Conservation (phyloP, 2,329 filamentous ascomycete species). For the Lachnellula occidentalis region DNA sequence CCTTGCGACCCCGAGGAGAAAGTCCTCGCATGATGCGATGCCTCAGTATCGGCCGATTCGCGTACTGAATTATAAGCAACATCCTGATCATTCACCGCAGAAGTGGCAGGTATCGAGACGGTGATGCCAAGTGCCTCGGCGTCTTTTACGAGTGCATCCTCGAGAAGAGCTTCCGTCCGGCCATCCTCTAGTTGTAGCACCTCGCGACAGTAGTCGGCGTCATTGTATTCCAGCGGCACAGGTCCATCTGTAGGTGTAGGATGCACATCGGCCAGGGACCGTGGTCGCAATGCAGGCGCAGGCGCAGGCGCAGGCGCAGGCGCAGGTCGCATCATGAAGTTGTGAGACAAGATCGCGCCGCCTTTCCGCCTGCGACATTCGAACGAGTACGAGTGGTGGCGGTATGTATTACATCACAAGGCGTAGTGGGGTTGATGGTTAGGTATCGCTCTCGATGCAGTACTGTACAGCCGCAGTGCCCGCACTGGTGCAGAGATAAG, state of each 20-base stretch:
- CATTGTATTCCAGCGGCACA: constrained; percentile 21
- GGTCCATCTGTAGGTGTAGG: constrained; percentile 1
- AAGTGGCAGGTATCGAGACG: constrained; percentile 15
- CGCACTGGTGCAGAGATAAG: no score
- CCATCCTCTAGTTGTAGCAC: constrained; percentile 26
- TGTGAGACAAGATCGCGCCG: constrained; percentile 3
- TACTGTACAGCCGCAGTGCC: background rate
- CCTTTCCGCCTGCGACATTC: constrained; percentile 8
- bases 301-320: no score
- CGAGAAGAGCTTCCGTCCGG: constrained; percentile 23
- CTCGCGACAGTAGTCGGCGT: constrained; percentile 25
- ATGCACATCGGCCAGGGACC: constrained; percentile 21
- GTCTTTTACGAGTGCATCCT: constrained; percentile 22
- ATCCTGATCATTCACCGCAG: constrained; percentile 8
- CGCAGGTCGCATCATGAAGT: constrained; percentile 18
- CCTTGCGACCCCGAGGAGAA: constrained; percentile 23
- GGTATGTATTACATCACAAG: background rate
- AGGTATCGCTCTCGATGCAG: background rate
- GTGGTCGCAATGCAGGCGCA: constrained; percentile 14
- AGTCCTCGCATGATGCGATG: constrained; percentile 22
- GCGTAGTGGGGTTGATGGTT: background rate
- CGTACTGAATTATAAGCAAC: constrained; percentile 15
- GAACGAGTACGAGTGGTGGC: background rate
- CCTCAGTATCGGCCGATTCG: constrained; percentile 21
- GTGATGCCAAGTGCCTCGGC: constrained; percentile 28